Conservation (phyloP, 495 filamentous ascomycete species). For the Aspergillus biplanus region DNA sequence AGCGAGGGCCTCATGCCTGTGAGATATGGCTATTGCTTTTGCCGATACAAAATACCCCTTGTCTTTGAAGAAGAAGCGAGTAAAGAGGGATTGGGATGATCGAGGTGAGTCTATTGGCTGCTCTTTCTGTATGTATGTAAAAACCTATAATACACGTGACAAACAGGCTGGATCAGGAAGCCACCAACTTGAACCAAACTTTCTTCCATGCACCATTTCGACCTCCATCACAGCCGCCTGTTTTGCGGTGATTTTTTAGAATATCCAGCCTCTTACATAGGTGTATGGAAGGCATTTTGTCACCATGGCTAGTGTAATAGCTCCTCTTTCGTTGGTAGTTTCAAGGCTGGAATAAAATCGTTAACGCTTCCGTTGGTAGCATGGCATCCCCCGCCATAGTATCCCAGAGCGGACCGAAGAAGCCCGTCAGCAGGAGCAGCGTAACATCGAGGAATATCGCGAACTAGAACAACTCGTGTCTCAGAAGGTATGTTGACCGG, state of each 20-base stretch:
- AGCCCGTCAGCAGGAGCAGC: constrained; percentile 67
- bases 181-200: neutral
- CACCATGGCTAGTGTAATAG: constrained; percentile 56
- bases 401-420: constrained; percentile 61
- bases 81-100: neutral
- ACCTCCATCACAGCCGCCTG: neutral
- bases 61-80: neutral
- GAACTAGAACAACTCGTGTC: constrained; percentile 69
- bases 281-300: neutral
- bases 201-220: neutral
- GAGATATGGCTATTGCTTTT: constrained; percentile 1
- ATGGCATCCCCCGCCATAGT: constrained; percentile 73
- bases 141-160: constrained; percentile 10
- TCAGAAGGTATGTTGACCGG: constrained; percentile 48
- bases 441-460: constrained; percentile 79
- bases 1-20: neutral
- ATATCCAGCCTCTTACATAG: neutral
- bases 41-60: neutral
- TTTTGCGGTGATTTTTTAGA: neutral
- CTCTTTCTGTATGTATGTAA: neutral
- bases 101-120: too few species aligned
- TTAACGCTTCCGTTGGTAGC: constrained; percentile 53
- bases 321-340: constrained; percentile 3
- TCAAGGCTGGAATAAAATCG: neutral
- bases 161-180: constrained; percentile 14